Percentiles rank a stretch among this genome's conserved stretches.
Evolutionary conservation across 2,329 filamentous ascomycete genomes (phyloP).

Genomic region (Atkinsonella hypoxylon): DNA sequence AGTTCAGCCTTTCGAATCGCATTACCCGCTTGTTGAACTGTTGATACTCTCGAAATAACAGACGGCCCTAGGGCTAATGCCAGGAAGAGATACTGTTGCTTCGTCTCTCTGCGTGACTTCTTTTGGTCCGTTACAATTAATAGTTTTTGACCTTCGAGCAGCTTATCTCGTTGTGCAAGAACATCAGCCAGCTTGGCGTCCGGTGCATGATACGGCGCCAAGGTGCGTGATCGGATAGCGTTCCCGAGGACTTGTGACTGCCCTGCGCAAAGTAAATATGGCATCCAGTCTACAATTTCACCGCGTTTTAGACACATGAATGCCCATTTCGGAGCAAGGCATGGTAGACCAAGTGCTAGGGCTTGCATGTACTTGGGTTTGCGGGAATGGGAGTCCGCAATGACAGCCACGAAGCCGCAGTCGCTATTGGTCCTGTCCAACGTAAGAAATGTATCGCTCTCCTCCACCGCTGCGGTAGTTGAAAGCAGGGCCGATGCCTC

Average conservation of each 20-base stretch:
- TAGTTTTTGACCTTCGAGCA: slow-evolving; percentile 54
- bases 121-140: slow-evolving; percentile 53
- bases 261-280: slow-evolving; percentile 78
- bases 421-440: slow-evolving; percentile 41
- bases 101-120: slow-evolving; percentile 49
- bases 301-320: slow-evolving; percentile 53
- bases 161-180: slow-evolving; percentile 45
- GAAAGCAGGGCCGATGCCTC: slow-evolving; percentile 29
- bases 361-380: slow-evolving; percentile 93
- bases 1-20: slow-evolving; percentile 40
- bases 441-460: slow-evolving; percentile 27
- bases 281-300: slow-evolving; percentile 57
- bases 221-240: slow-evolving; percentile 61
- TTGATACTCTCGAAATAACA: slow-evolving; percentile 49
- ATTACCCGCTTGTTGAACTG: slow-evolving; percentile 51
- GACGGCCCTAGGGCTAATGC: slow-evolving; percentile 65
- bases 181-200: slow-evolving; percentile 45
- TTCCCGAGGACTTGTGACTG: slow-evolving; percentile 65
- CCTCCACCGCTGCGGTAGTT: slow-evolving; percentile 17
- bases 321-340: slow-evolving; percentile 73
- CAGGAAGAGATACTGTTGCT: slow-evolving; percentile 68
- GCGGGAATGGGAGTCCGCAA: slow-evolving; percentile 76
- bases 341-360: slow-evolving; percentile 77
- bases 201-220: slow-evolving; percentile 47
- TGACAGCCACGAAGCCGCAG: slow-evolving; percentile 69